Percentiles rank a stretch among this genome's conserved stretches.
phyloP scores from a whole-genome alignment of 352 stramenopile species.

The Phytophthora palmivora region DNA sequence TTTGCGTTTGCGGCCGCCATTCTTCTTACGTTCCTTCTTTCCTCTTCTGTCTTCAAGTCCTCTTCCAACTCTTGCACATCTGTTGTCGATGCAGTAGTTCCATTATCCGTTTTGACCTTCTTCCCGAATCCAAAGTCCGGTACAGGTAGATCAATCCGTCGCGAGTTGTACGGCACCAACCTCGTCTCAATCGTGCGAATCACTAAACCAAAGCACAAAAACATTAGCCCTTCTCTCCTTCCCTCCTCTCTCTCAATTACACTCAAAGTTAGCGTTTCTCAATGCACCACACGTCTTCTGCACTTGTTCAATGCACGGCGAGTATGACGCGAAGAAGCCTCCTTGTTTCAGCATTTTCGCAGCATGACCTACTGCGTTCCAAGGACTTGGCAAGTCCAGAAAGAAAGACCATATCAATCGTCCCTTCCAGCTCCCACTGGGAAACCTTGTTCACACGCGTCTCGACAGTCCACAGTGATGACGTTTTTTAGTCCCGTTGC shows the following conservation, averaged over 20 bases:
- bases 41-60: slow-evolving; percentile 23
- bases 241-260: slow-evolving; percentile 34
- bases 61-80: slow-evolving; percentile 5
- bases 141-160: slow-evolving; percentile 71
- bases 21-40: slow-evolving; percentile 40
- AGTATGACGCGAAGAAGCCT: slow-evolving; percentile 96
- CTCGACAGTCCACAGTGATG: slow-evolving; percentile 93
- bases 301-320: slow-evolving; percentile 99
- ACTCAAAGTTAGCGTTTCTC: slow-evolving; percentile 81
- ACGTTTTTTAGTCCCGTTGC: slow-evolving; percentile 92
- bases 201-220: slow-evolving; percentile 41
- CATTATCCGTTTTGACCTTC: slow-evolving; percentile 30
- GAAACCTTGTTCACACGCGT: slow-evolving; percentile 95
- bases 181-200: slow-evolving; percentile 94
- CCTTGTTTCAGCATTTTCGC: slow-evolving; percentile 93
- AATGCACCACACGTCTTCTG: slow-evolving; percentile 89
- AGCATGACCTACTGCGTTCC: slow-evolving; percentile 94
- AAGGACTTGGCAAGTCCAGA: slow-evolving; percentile 98
- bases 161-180: slow-evolving; percentile 85
- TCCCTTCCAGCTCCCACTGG: slow-evolving; percentile 63
- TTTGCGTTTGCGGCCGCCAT: slow-evolving; percentile 57
- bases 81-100: neutral
- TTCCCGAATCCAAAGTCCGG: slow-evolving; percentile 73
- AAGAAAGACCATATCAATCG: slow-evolving; percentile 97
- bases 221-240: slow-evolving; percentile 7